Percentiles rank a stretch among this genome's conserved stretches.
phyloP scores from a whole-genome alignment of 1,284 basidiomycete species.

The Cutaneotrichosporon cutaneum region DNA sequence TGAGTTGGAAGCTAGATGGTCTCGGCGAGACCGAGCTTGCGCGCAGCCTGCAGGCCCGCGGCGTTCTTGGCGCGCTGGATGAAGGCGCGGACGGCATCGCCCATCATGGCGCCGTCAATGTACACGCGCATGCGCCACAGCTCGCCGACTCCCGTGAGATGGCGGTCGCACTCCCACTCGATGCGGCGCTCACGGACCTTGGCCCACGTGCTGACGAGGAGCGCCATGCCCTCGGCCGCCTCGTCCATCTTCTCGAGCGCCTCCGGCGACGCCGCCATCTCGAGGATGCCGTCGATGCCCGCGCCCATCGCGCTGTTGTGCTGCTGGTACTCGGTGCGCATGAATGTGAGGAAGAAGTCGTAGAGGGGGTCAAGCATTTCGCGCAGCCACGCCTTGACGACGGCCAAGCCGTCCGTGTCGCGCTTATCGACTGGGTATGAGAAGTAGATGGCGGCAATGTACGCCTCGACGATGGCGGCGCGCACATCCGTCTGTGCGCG shows the following conservation, averaged over 20 bases:
- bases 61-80: constrained; percentile 40
- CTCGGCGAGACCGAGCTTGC: constrained; percentile 34
- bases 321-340: constrained; percentile 38
- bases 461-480: constrained; percentile 49
- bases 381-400: constrained; percentile 42
- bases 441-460: constrained; percentile 47
- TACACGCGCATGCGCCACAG: constrained; percentile 34
- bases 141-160: constrained; percentile 35
- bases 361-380: constrained; percentile 48
- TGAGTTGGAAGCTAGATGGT: not conserved
- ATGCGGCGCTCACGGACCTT: constrained; percentile 24
- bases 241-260: constrained; percentile 34
- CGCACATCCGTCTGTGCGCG: constrained; percentile 45
- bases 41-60: constrained; percentile 39
- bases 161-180: constrained; percentile 34
- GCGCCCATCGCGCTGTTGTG: constrained; percentile 31
- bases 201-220: constrained; percentile 32
- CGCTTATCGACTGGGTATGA: constrained; percentile 34
- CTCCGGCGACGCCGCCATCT: constrained; percentile 25
- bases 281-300: constrained; percentile 29
- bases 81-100: constrained; percentile 36
- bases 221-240: constrained; percentile 33
- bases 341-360: constrained; percentile 47
- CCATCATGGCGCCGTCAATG: constrained; percentile 42
- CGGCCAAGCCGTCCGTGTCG: constrained; percentile 25